phyloP scores from a whole-genome alignment of 257 asterid species.

The Anisodus acutangulus region DNA sequence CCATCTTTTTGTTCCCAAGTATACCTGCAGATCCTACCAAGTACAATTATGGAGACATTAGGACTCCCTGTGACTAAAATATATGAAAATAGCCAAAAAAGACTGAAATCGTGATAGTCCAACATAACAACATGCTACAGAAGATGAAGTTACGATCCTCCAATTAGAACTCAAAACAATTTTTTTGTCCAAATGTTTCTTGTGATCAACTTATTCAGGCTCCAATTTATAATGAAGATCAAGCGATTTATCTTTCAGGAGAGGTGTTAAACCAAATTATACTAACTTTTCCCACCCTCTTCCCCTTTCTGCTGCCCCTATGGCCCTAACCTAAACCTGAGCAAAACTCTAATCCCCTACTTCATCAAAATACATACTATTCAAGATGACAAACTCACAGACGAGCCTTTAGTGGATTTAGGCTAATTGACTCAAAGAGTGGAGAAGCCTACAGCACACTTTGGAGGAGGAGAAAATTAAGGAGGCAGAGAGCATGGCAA shows the following conservation, averaged over 20 bases:
- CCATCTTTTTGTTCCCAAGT: constrained; percentile 47
- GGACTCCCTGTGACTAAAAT: background rate
- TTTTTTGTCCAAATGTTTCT: background rate
- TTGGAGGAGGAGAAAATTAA: background rate
- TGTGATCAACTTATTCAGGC: background rate
- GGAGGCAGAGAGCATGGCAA: background rate
- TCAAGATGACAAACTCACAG: background rate
- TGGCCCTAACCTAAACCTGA: too few species aligned
- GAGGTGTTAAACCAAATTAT: background rate
- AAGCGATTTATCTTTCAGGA: background rate
- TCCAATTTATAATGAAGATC: background rate
- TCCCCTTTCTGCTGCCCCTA: background rate
- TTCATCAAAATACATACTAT: too few species aligned
- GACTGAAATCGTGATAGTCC: background rate
- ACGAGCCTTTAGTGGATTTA: background rate
- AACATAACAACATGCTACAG: background rate
- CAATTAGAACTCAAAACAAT: background rate
- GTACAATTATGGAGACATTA: background rate
- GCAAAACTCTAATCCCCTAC: too few species aligned
- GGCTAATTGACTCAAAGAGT: background rate
- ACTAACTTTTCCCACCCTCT: background rate
- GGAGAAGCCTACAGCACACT: background rate
- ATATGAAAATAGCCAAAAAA: background rate
- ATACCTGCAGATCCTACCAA: background rate
- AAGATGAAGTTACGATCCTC: background rate